These are phyloP conservation scores for Babesia caballi DNA, from an alignment of 169 alveolate species.

Conservation along the genomic window DNA sequence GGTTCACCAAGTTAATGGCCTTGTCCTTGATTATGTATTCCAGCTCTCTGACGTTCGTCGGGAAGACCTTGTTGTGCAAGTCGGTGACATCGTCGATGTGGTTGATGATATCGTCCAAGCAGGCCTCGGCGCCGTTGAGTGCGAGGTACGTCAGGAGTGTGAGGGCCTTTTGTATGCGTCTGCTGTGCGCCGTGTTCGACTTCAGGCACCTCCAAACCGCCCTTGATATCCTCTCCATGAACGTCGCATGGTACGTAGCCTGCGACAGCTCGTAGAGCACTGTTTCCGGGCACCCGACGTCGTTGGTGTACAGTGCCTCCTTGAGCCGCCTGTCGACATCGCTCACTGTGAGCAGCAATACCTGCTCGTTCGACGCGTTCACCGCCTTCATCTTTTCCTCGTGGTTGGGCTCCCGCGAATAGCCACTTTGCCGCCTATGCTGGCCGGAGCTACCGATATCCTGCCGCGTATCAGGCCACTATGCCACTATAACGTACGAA, in stretches of 20 bases:
- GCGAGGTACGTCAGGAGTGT: slow-evolving; percentile 38
- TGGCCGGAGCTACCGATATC: no score
- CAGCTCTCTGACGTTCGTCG: background rate
- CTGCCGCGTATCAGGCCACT: no score
- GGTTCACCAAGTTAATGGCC: slow-evolving; percentile 21
- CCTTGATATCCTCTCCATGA: slow-evolving; percentile 27
- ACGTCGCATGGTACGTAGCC: slow-evolving; percentile 48
- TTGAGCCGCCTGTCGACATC: slow-evolving; percentile 38
- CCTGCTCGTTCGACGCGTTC: slow-evolving; percentile 42
- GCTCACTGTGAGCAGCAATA: slow-evolving; percentile 22
- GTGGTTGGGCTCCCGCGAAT: background rate
- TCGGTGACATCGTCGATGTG: slow-evolving; percentile 30
- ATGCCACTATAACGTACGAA: no score
- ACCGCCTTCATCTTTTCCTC: slow-evolving; percentile 16
- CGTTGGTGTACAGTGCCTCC: slow-evolving; percentile 48
- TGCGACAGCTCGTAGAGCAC: slow-evolving; percentile 55
- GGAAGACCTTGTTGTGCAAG: slow-evolving; percentile 5
- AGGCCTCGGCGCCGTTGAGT: slow-evolving; percentile 47
- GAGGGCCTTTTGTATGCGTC: slow-evolving; percentile 56
- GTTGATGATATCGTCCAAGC: slow-evolving; percentile 26
- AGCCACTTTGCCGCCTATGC: no score
- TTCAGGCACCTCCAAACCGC: slow-evolving; percentile 47
- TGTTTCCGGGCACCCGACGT: slow-evolving; percentile 59
- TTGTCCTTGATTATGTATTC: slow-evolving; percentile 34
- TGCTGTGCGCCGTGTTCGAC: background rate